phyloP scores from a whole-genome alignment of 2,329 filamentous ascomycete genomes.

The Stenocarpella maydis region DNA sequence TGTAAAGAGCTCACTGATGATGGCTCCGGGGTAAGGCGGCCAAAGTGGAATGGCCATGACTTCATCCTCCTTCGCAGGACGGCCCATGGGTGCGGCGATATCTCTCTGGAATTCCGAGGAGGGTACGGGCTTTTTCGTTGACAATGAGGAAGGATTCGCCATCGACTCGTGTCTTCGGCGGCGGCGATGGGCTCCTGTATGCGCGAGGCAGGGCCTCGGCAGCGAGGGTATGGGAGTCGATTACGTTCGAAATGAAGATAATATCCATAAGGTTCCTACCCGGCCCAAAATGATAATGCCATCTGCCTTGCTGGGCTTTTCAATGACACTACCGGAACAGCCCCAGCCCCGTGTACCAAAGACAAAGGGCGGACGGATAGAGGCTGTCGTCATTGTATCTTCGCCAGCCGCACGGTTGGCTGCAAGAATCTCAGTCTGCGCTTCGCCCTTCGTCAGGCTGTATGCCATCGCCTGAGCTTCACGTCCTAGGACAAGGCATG shows the following conservation, averaged over 20 bases:
- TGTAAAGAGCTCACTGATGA: too few relatives aligned
- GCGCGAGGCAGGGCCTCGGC: slow-evolving; percentile 40
- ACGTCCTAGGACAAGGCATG: background rate
- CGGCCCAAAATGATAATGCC: slow-evolving; percentile 38
- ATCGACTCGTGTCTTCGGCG: slow-evolving; percentile 26
- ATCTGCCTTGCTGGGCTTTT: slow-evolving; percentile 31
- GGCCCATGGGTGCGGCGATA: background rate
- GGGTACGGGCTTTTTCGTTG: background rate
- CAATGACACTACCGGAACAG: slow-evolving; percentile 30
- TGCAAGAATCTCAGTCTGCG: slow-evolving; percentile 37
- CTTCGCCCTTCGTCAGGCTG: slow-evolving; percentile 38
- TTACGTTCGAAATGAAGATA: slow-evolving; percentile 42
- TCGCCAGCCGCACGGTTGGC: slow-evolving; percentile 33
- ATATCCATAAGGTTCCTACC: slow-evolving; percentile 44
- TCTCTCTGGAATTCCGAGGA: background rate
- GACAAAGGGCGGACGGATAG: slow-evolving; percentile 1
- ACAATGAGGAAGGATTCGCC: background rate
- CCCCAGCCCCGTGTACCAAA: slow-evolving; percentile 1
- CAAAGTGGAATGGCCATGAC: background rate
- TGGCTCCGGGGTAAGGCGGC: too few relatives aligned
- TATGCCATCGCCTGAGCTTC: slow-evolving; percentile 18
- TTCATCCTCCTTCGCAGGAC: background rate
- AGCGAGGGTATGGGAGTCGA: slow-evolving; percentile 42
- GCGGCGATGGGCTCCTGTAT: slow-evolving; percentile 34
- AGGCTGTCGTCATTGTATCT: background rate